A percentile compares a stretch with the other conserved stretches of the same genome.
Evolutionary conservation across 768 basidiomycete genomes (phyloP).

Genomic region (Termitomyces sp.): DNA sequence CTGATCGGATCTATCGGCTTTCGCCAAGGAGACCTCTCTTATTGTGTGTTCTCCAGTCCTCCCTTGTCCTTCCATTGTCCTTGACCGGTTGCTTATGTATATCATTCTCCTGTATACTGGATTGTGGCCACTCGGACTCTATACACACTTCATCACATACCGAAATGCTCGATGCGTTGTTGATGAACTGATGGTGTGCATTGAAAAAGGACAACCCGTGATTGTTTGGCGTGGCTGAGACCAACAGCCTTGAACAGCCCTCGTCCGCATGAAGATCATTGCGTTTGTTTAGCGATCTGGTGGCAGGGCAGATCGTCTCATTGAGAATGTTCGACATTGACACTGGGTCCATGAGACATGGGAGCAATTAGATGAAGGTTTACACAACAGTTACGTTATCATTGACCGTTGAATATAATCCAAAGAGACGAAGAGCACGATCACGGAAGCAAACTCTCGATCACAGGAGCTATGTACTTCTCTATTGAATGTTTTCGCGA

Average conservation of each 20-base stretch:
- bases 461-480: neutral
- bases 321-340: neutral
- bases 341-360: neutral
- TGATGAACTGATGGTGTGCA: no score
- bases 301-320: neutral
- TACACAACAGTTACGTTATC: neutral
- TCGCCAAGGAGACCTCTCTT: conserved; percentile 14
- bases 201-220: neutral
- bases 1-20: conserved; percentile 19
- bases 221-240: neutral
- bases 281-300: no score
- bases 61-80: no score
- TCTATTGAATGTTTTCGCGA: no score
- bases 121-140: neutral
- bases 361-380: neutral
- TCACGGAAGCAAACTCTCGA: conserved; percentile 3
- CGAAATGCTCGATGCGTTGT: no score
- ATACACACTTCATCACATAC: neutral
- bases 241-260: neutral
- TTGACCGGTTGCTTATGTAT: no score
- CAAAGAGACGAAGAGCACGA: neutral
- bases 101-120: no score
- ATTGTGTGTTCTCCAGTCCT: neutral
- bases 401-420: neutral
- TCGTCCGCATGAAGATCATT: neutral